Evolutionary conservation across 2,329 filamentous ascomycete genomes (phyloP).

Genomic region (Fusarium phyllophilum): DNA sequence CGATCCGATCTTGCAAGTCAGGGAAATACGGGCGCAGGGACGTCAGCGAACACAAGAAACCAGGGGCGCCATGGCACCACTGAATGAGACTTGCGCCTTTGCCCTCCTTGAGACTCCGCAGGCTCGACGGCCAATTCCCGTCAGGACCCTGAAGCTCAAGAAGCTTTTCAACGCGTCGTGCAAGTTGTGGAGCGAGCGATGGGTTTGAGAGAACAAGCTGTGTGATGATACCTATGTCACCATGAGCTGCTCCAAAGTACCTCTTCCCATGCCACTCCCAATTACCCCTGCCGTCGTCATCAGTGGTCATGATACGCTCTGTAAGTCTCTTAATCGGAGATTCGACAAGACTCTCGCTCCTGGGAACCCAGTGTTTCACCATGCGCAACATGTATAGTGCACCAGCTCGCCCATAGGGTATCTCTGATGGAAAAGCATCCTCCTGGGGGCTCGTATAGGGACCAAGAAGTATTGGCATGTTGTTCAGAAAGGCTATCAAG

Average conservation of each 20-base stretch:
- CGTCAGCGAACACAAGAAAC: slow-evolving; percentile 67
- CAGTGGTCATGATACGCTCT: slow-evolving; percentile 66
- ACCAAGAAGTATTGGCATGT: slow-evolving; percentile 49
- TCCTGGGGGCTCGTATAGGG: slow-evolving; percentile 39
- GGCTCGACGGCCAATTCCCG: slow-evolving; percentile 71
- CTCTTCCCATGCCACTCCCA: slow-evolving; percentile 73
- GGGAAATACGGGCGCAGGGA: slow-evolving; percentile 67
- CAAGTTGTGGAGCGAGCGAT: slow-evolving; percentile 62
- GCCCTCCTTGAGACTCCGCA: slow-evolving; percentile 53
- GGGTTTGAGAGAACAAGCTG: slow-evolving; percentile 71
- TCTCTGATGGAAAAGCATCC: slow-evolving; percentile 65
- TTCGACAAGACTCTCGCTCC: slow-evolving; percentile 60
- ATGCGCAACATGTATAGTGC: slow-evolving; percentile 74
- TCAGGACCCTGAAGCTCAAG: slow-evolving; percentile 68
- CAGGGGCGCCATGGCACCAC: slow-evolving; percentile 75
- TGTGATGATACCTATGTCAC: slow-evolving; percentile 75
- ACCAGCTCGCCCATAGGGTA: slow-evolving; percentile 74
- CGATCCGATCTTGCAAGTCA: slow-evolving; percentile 62
- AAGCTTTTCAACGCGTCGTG: slow-evolving; percentile 62
- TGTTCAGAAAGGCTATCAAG: slow-evolving; percentile 54
- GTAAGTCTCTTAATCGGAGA: slow-evolving; percentile 66
- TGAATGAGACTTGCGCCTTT: slow-evolving; percentile 64
- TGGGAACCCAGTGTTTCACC: slow-evolving; percentile 65
- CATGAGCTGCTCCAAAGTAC: slow-evolving; percentile 75
- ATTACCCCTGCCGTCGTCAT: slow-evolving; percentile 51